Base-by-base conservation (phyloP, 2,329 filamentous ascomycete species). In the Fusarium chlamydosporum region DNA sequence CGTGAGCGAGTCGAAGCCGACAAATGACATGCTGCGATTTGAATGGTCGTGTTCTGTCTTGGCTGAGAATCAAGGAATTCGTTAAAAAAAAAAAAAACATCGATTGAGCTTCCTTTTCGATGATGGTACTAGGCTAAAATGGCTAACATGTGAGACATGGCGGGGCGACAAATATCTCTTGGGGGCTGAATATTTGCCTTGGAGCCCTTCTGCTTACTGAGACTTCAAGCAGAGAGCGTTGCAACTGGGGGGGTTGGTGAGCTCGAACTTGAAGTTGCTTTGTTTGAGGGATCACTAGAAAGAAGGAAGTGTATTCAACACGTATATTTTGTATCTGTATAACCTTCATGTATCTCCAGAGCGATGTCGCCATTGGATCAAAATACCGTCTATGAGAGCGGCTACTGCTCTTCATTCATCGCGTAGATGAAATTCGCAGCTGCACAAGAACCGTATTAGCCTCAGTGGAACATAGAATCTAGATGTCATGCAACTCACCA, bases 391-490 rank as follows among this genome's bases (percentile, higher is more conserved):
- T 12, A 18, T 8, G 13, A 0, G 7, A 20, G 9, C 9, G 11
- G 2, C 27, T 61, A 65, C 52, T 73, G 68, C 23, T 68, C 18
- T 4, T 68, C 50, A 16, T 73, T 72, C 18, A 68, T n/a, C 13
- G 71, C 68, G 37, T 73, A 70, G 15, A 73, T 66, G 0, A 73
- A 73, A 46, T 73, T 73, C 7, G 71, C 71, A 53, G 71, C 71
- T 73, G 2, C 23, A 23, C 23, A 5, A 10, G 5, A 3, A 11
- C 20, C 6, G 18, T 18, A 1, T 70, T 23, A 73, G 53, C n/a
- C 4, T 41, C 16, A 16, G n/a, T 6, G 4, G 27, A 3, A 23
- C 26, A 8, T 10, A 4, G 9, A 8, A 38, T 33, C 11, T 16
- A 1, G 3, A 45, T 16, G 5, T 18, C 11, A 31, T 6, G 6